These are phyloP conservation scores for Pleochaeta shiraiana DNA, from an alignment of 2,329 filamentous ascomycete genomes.

Conservation along the genomic window DNA sequence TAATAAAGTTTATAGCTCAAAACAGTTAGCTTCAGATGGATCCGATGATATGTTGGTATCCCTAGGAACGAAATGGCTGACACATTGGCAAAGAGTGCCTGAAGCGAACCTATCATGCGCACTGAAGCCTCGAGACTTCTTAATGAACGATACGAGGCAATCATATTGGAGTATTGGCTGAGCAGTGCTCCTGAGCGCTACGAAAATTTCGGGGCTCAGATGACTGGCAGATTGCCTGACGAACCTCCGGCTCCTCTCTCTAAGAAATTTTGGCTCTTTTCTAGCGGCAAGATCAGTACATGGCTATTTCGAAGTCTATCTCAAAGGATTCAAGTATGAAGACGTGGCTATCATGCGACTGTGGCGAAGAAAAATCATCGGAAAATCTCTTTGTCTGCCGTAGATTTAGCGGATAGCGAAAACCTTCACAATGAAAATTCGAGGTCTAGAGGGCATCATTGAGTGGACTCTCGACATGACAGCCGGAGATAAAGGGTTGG, in stretches of 20 bases:
- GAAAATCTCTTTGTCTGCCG: not conserved
- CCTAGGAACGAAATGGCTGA: not conserved
- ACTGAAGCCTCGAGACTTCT: not conserved
- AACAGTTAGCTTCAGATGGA: not conserved
- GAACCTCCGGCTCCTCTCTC: not conserved
- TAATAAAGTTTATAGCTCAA: not conserved
- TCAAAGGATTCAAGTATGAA: not conserved
- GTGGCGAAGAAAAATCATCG: not conserved
- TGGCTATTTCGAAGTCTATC: not conserved
- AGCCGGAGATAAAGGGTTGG: no score
- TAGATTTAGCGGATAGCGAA: no score
- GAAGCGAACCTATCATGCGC: not conserved
- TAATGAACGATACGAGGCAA: not conserved
- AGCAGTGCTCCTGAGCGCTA: not conserved
- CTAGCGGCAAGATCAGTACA: not conserved
- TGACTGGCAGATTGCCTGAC: not conserved
- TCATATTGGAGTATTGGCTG: not conserved
- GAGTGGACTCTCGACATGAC: no score
- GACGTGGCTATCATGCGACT: not conserved
- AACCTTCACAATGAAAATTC: no score
- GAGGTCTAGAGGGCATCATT: no score
- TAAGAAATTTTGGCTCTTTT: not conserved
- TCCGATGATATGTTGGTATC: not conserved
- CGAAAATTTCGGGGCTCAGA: not conserved
- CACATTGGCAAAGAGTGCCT: not conserved